Conservation (phyloP, 495 filamentous ascomycete genomes). For the Corynascus novoguineensis region DNA sequence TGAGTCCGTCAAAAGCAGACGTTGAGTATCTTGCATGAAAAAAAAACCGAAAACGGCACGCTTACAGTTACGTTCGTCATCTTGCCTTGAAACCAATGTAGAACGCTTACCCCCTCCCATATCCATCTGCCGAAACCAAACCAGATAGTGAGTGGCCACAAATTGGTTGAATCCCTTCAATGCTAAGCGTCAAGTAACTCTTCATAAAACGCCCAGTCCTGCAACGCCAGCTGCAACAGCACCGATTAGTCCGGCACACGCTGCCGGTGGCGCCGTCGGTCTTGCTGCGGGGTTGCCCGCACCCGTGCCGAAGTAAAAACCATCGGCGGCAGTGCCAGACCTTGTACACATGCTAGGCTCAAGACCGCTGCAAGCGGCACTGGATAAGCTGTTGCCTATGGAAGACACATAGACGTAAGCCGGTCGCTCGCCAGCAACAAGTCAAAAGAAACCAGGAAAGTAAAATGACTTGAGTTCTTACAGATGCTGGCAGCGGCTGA, state of each 20-base stretch:
- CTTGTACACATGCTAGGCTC: conserved; percentile 27
- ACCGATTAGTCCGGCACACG: conserved; percentile 18
- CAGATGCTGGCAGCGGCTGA: conserved; percentile 59
- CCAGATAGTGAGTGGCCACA: neutral
- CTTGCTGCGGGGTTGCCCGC: conserved; percentile 21
- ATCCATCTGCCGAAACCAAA: neutral
- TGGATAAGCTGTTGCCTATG: conserved; percentile 29
- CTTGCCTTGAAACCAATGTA: neutral
- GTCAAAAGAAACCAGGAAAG: neutral
- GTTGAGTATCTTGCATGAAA: neutral
- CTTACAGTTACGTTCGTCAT: neutral
- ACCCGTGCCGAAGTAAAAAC: conserved; percentile 29
- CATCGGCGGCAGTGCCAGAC: conserved; percentile 19
- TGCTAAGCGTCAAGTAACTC: neutral
- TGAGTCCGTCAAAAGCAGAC: neutral
- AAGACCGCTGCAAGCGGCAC: conserved; percentile 25
- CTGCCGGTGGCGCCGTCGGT: conserved; percentile 18
- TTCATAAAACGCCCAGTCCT: conserved; percentile 18
- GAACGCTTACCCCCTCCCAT: neutral
- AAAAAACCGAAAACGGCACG: neutral
- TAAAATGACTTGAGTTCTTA: conserved; percentile 18
- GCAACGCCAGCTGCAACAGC: conserved; percentile 22
- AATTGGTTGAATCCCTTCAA: neutral
- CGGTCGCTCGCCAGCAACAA: neutral
- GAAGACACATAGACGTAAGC: neutral